Evolutionary conservation across 225 moss, liverwort and hornwort genomes (phyloP), one percentile per base, ranked within the genome.

Genomic region (Straminergon stramineum): DNA sequence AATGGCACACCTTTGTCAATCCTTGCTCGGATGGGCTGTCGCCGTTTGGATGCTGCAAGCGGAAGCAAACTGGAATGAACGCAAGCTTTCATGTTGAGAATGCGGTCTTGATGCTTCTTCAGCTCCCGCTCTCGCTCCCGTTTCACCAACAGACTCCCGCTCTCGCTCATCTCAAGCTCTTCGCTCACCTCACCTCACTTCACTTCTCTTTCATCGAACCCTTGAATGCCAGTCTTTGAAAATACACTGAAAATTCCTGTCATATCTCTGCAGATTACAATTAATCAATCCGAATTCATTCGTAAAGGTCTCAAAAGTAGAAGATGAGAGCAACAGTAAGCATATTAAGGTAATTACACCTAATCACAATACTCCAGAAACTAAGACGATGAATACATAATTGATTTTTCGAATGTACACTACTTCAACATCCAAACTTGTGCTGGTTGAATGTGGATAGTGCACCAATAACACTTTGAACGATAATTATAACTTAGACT

Each of bases 41-140:
- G 81, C 13, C 77, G 85, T 74, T 86, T 86, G 70, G 75, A 52
- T 58, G 26, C 35, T 55, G 17, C 43, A 31, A 62, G 43, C 24
- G 83, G 78, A 56, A 58, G 82, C 51, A 82, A 39, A n/a, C 63
- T 88, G 10, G 88, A 91, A 79, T 87, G 58, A 41, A 93, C 84
- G 76, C 93, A 90, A 19, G 93, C 79, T 55, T 91, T 93, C 86
- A 91, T 91, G 83, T 87, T 84, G 23, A 79, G 86, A 22, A 93
- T 83, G 66, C 93, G 87, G 14, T 91, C 91, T 30, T 91, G 91
- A 56, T 93, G 91, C 64, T 86, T 88, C 55, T 90, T 91, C 86
- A 91, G 81, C 87, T 84, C 91, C 63, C 53, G 84, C 84, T 87
- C 87, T 80, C 53, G 88, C 90, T 93, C 91, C 84, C 80, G 20